Evolutionary conservation across 2,329 filamentous ascomycete species (phyloP).

Genomic region (Fusarium nurragi): DNA sequence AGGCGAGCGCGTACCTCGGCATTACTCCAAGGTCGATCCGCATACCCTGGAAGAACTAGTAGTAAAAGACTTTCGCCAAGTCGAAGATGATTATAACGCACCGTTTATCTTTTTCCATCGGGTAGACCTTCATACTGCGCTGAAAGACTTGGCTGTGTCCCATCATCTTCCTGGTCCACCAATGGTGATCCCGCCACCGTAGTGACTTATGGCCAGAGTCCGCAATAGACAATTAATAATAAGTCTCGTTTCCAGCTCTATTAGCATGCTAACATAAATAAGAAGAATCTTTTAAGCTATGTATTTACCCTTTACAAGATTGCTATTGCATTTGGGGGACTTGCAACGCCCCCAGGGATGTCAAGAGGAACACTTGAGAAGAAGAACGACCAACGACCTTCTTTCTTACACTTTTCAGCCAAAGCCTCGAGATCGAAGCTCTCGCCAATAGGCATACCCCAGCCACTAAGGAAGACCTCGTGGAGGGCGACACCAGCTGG

Average conservation of each 20-base stretch:
- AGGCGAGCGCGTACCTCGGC: neutral
- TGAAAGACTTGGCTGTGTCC: neutral
- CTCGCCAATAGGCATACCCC: neutral
- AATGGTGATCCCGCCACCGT: neutral
- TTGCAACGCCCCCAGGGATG: neutral
- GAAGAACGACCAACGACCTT: neutral
- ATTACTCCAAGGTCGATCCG: neutral
- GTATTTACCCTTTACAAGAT: too few relatives aligned
- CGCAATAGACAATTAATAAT: neutral
- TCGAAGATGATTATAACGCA: neutral
- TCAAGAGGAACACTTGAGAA: neutral
- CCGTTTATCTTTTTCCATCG: constrained; percentile 1
- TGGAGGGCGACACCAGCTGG: neutral
- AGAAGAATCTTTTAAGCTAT: too few relatives aligned
- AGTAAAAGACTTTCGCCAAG: neutral
- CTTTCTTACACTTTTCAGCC: neutral
- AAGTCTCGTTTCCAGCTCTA: too few relatives aligned
- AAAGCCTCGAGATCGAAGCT: neutral
- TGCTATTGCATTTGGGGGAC: neutral
- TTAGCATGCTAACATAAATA: too few relatives aligned
- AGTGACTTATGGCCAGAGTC: too few relatives aligned
- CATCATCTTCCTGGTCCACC: neutral
- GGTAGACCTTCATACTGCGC: neutral
- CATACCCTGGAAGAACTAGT: neutral
- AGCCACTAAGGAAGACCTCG: neutral